phyloP scores from a whole-genome alignment of 2,329 filamentous ascomycete species.

The Neoscytalidium dimidiatum region DNA sequence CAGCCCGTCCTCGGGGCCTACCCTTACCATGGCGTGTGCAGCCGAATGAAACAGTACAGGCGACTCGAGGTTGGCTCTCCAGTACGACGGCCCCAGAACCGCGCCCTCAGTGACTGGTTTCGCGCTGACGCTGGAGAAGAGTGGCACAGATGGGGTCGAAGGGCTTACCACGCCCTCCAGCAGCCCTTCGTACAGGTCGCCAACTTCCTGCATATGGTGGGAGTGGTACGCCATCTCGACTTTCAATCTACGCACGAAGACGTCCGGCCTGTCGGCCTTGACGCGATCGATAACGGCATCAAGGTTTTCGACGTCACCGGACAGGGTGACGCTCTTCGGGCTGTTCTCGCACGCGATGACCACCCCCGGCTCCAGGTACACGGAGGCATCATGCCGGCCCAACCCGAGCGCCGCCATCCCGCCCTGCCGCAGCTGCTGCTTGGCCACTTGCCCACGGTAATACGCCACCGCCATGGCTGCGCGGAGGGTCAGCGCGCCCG shows the following conservation, averaged over 20 bases:
- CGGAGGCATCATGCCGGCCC: slow-evolving; percentile 8
- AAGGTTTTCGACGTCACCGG: slow-evolving; percentile 24
- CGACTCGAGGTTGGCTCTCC: slow-evolving; percentile 18
- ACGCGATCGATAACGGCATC: slow-evolving; percentile 18
- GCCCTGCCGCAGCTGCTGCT: slow-evolving; percentile 21
- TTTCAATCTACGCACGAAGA: slow-evolving; percentile 21
- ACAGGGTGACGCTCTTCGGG: slow-evolving; percentile 27
- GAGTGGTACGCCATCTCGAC: slow-evolving; percentile 35
- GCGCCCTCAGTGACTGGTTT: background rate
- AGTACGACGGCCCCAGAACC: slow-evolving; percentile 10
- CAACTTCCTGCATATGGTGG: slow-evolving; percentile 26
- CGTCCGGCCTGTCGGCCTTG: background rate
- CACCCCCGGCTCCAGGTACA: background rate
- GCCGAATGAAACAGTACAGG: slow-evolving; percentile 6
- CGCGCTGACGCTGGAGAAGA: slow-evolving; percentile 20
- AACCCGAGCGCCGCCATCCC: background rate
- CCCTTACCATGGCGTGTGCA: background rate
- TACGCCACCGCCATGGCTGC: slow-evolving; percentile 18
- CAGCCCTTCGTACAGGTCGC: slow-evolving; percentile 26
- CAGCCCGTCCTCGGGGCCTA: background rate
- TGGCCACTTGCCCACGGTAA: slow-evolving; percentile 18
- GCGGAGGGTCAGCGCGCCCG: background rate
- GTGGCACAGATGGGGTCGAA: background rate
- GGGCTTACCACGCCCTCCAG: background rate
- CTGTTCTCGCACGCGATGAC: slow-evolving; percentile 26